phyloP scores from a whole-genome alignment of 1,284 basidiomycete genomes.

The Cerioporus squamosus region DNA sequence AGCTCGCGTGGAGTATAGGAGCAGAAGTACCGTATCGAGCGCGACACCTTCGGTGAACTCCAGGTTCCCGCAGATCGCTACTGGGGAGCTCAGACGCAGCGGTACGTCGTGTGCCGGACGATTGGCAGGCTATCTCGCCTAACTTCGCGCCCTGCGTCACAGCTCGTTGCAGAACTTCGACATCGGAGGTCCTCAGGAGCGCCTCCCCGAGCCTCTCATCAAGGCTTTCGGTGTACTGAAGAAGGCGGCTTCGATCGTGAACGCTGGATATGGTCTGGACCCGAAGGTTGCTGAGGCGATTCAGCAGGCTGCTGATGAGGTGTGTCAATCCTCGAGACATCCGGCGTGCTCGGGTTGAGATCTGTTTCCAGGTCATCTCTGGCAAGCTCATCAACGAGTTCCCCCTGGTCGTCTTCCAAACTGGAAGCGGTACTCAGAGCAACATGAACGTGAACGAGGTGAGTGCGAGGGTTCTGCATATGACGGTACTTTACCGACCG shows the following conservation, averaged over 20 bases:
- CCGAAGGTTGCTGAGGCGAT: constrained; percentile 90
- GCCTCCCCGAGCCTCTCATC: constrained; percentile 93
- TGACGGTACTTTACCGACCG: neutral
- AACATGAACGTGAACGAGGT: constrained; percentile 99
- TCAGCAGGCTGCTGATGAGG: constrained; percentile 93
- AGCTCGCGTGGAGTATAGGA: constrained; percentile 31
- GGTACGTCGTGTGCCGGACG: constrained; percentile 48
- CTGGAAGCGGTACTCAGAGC: constrained; percentile 98
- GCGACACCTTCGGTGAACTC: constrained; percentile 91
- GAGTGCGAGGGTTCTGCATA: neutral
- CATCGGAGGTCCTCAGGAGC: constrained; percentile 93
- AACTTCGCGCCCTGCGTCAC: constrained; percentile 52
- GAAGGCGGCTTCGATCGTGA: constrained; percentile 95
- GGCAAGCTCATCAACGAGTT: constrained; percentile 96
- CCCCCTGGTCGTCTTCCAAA: constrained; percentile 99
- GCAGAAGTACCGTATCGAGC: constrained; percentile 69
- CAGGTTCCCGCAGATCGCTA: constrained; percentile 94
- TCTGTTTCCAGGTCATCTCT: constrained; percentile 78
- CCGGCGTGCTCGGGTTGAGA: neutral
- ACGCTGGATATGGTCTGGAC: constrained; percentile 91
- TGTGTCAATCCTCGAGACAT: constrained; percentile 37
- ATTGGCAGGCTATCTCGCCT: constrained; percentile 1
- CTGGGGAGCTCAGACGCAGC: constrained; percentile 99
- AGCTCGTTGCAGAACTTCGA: constrained; percentile 98
- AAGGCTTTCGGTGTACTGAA: constrained; percentile 98